A percentile compares a stretch with the other conserved stretches of the same genome.
These are phyloP conservation scores for Ustilago lituana DNA, from an alignment of 1,284 basidiomycete species.

Conservation along the genomic window DNA sequence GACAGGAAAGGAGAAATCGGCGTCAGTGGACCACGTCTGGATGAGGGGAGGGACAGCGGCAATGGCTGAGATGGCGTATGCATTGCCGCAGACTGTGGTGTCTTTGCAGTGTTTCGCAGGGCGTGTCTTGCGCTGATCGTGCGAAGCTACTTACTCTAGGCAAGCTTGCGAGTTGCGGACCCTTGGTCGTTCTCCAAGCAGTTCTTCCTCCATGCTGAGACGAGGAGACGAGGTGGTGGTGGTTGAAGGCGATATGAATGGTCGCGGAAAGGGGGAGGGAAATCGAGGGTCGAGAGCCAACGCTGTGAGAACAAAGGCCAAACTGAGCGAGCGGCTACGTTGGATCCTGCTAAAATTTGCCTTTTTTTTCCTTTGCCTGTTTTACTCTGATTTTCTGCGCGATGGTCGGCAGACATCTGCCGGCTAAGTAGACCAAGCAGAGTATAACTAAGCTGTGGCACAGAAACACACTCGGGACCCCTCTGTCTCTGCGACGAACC, in stretches of 20 bases:
- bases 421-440: slow-evolving; percentile 9
- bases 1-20: background rate
- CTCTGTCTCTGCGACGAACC: too few species aligned
- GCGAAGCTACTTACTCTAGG: slow-evolving; percentile 31
- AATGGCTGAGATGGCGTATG: slow-evolving; percentile 19
- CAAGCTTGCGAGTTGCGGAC: slow-evolving; percentile 48
- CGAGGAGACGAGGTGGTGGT: background rate
- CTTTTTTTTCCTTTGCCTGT: slow-evolving; percentile 1
- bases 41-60: slow-evolving; percentile 7
- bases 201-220: slow-evolving; percentile 39
- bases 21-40: slow-evolving; percentile 8
- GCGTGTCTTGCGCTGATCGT: background rate
- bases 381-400: background rate
- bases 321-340: slow-evolving; percentile 1
- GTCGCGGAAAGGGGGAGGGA: background rate
- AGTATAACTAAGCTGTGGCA: too few species aligned
- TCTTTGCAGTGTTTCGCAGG: background rate
- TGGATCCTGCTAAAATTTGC: slow-evolving; percentile 1
- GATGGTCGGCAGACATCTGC: slow-evolving; percentile 1
- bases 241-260: slow-evolving; percentile 3
- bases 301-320: too few species aligned
- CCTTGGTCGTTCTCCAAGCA: slow-evolving; percentile 27
- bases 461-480: too few species aligned
- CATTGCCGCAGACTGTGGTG: slow-evolving; percentile 31
- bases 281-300: too few species aligned